A percentile compares a stretch with the other conserved stretches of the same genome.
Evolutionary conservation across 2,329 filamentous ascomycete species (phyloP).

Genomic region (Scytalidium sp.): DNA sequence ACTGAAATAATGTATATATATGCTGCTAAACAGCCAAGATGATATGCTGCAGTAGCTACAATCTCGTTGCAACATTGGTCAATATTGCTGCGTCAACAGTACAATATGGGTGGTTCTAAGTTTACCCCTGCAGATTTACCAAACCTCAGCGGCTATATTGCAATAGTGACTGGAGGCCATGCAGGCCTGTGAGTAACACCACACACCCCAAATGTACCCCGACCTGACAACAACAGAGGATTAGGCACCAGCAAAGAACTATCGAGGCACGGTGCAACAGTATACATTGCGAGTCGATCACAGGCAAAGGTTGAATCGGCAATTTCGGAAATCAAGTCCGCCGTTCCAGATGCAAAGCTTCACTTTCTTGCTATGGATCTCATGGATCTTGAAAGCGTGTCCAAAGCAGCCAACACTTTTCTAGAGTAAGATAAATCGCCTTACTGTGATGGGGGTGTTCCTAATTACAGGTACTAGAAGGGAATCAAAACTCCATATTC

Average conservation of each 20-base stretch:
- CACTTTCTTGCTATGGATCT: conserved; percentile 32
- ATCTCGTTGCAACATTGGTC: no score
- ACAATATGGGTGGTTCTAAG: no score
- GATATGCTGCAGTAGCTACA: no score
- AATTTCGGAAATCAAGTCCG: conserved; percentile 31
- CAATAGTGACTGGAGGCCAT: conserved; percentile 30
- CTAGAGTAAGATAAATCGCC: not conserved
- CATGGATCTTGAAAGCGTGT: conserved; percentile 31
- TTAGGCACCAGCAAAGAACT: conserved; percentile 27
- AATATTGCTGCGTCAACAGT: no score
- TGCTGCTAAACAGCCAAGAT: no score
- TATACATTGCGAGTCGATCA: conserved; percentile 37
- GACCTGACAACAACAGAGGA: conserved; percentile 22
- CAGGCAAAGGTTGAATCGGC: conserved; percentile 31
- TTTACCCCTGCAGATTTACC: conserved; percentile 12
- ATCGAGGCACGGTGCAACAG: conserved; percentile 34
- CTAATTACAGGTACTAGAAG: conserved; percentile 7
- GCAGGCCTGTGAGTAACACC: conserved; percentile 24
- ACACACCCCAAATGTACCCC: not conserved
- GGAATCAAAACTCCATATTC: conserved; percentile 32
- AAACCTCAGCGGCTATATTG: conserved; percentile 22
- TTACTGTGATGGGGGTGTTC: not conserved
- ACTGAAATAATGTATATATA: no score
- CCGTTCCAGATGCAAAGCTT: conserved; percentile 21
- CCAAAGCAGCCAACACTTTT: conserved; percentile 30